These are phyloP conservation scores for Camelina hispida DNA, from an alignment of 345 rosid species.

Conservation along the genomic window DNA sequence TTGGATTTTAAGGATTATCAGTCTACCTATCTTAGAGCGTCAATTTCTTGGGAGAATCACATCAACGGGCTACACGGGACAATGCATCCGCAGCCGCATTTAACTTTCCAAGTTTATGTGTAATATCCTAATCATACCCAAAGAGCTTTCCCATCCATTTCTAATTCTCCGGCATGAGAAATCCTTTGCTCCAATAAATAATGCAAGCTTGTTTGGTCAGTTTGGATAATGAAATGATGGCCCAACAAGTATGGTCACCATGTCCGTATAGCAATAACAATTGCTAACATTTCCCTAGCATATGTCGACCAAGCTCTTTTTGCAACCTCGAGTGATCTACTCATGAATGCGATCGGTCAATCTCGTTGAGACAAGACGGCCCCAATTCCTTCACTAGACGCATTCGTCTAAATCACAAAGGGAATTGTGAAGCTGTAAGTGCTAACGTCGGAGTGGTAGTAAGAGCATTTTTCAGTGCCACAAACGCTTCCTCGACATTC, in stretches of 20 bases:
- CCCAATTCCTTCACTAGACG: neutral
- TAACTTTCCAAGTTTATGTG: too few relatives aligned
- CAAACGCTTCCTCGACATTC: too few relatives aligned
- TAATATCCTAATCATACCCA: slow-evolving; percentile 1
- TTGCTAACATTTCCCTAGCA: neutral
- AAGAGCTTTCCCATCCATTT: neutral
- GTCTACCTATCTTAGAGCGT: too few relatives aligned
- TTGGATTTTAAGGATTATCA: too few relatives aligned
- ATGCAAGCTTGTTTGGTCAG: neutral
- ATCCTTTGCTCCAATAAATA: neutral
- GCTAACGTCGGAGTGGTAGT: neutral
- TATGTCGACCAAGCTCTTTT: slow-evolving; percentile 11
- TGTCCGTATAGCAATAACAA: neutral
- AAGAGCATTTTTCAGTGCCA: too few relatives aligned
- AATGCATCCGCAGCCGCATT: too few relatives aligned
- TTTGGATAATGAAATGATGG: neutral
- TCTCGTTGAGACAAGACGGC: neutral
- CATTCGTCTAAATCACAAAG: slow-evolving; percentile 3
- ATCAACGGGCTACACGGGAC: too few relatives aligned
- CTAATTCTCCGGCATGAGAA: neutral
- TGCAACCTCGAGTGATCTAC: neutral
- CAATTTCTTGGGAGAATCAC: too few relatives aligned
- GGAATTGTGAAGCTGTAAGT: neutral
- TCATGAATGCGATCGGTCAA: neutral
- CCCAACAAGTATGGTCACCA: neutral